These are phyloP conservation scores for Elongisporangium senticosum DNA, from an alignment of 352 stramenopile genomes.

Conservation along the genomic window DNA sequence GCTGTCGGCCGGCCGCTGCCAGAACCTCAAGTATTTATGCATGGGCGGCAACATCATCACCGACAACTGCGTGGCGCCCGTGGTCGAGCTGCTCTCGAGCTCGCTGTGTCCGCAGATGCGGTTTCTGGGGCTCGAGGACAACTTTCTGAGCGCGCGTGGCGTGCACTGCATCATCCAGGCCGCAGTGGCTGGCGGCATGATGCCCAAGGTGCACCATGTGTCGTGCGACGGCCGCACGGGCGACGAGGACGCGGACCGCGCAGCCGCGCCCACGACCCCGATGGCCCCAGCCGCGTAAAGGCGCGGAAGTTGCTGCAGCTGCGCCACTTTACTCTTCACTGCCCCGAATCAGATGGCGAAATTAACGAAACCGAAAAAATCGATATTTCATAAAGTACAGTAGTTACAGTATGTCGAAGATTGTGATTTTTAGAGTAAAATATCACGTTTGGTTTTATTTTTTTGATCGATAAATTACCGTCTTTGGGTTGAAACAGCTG, in stretches of 20 bases:
- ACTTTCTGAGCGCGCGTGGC: slow-evolving; percentile 70
- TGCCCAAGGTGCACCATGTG: slow-evolving; percentile 79
- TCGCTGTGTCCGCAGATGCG: slow-evolving; percentile 65
- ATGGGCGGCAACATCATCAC: slow-evolving; percentile 85
- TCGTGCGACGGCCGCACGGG: slow-evolving; percentile 36
- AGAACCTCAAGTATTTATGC: slow-evolving; percentile 76
- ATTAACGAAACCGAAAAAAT: neutral
- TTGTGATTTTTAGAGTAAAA: neutral
- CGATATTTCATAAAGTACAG: neutral
- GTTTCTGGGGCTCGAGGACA: slow-evolving; percentile 76
- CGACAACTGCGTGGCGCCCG: slow-evolving; percentile 68
- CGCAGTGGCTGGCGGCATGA: slow-evolving; percentile 69
- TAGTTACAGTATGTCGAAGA: neutral
- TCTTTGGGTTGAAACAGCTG: neutral
- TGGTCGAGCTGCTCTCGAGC: slow-evolving; percentile 56
- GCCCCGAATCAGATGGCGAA: neutral
- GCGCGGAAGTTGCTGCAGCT: neutral
- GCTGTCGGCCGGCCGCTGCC: slow-evolving; percentile 36
- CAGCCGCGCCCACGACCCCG: neutral
- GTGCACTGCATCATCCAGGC: slow-evolving; percentile 76
- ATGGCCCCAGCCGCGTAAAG: neutral
- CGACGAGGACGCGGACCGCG: neutral
- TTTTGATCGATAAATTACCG: neutral
- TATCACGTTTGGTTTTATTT: neutral
- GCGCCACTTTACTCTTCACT: neutral